These are phyloP conservation scores for Musa acuminata DNA, from an alignment of 176 grass and related monocot species.

Conservation along the genomic window DNA sequence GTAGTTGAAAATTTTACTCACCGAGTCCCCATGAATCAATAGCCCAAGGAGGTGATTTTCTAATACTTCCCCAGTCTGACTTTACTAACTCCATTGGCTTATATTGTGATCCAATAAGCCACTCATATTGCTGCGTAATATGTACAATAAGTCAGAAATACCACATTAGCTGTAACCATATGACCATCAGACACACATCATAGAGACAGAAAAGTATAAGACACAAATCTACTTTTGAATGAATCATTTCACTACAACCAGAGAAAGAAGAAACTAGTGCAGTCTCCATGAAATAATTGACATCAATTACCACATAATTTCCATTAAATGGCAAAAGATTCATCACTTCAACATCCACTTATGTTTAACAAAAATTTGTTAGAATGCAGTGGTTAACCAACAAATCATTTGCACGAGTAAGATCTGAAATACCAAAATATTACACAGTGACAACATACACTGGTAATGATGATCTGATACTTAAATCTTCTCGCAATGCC, in stretches of 20 bases:
- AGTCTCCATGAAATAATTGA: no score
- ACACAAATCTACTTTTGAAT: background rate
- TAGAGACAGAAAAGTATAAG: background rate
- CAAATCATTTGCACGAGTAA: no score
- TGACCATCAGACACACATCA: background rate
- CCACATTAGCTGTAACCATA: slow-evolving; percentile 17
- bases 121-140: slow-evolving; percentile 83
- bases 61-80: slow-evolving; percentile 88
- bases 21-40: slow-evolving; percentile 99
- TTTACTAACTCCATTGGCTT: slow-evolving; percentile 90
- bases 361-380: no score
- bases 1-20: slow-evolving; percentile 24
- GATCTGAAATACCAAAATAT: no score
- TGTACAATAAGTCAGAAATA: slow-evolving; percentile 24
- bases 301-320: no score
- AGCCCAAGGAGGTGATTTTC: slow-evolving; percentile 90
- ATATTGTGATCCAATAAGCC: slow-evolving; percentile 89
- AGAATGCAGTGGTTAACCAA: no score
- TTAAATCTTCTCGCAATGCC: no score
- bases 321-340: no score
- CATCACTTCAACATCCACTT: no score
- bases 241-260: background rate
- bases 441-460: no score
- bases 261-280: background rate
- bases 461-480: no score